phyloP scores from a whole-genome alignment of 2,329 filamentous ascomycete species.

The Hypoxylon sp. region DNA sequence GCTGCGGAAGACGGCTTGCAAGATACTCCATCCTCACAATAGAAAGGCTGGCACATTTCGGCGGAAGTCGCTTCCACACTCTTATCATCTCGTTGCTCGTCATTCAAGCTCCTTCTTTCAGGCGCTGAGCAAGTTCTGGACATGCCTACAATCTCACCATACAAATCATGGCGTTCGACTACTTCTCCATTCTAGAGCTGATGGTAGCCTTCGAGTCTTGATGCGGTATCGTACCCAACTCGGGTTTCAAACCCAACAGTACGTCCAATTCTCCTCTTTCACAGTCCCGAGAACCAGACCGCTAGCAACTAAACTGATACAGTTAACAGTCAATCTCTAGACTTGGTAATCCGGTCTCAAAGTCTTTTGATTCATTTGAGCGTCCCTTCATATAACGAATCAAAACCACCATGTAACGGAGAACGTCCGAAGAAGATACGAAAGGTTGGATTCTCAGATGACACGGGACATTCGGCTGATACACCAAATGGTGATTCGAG shows the following conservation, averaged over 20 bases:
- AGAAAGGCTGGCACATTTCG: background rate
- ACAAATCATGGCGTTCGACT: background rate
- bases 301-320: background rate
- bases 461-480: background rate
- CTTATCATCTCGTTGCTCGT: background rate
- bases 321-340: background rate
- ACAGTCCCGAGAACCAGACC: too few relatives aligned
- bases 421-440: background rate
- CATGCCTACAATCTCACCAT: background rate
- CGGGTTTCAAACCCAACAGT: background rate
- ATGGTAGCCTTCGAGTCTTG: conserved; percentile 1
- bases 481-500: background rate
- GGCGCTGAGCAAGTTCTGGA: background rate
- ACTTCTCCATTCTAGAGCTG: background rate
- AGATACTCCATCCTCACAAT: background rate
- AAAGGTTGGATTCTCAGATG: background rate
- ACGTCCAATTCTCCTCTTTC: background rate
- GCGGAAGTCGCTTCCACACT: background rate
- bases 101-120: background rate
- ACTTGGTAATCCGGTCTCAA: background rate
- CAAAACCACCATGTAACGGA: background rate
- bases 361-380: background rate
- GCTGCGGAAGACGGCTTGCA: background rate
- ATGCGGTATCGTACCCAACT: background rate
- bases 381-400: background rate